Evolutionary conservation across 192 early-diverging fungal species (phyloP), one percentile per base, ranked within the genome.

Genomic region (Lobosporangium transversale): DNA sequence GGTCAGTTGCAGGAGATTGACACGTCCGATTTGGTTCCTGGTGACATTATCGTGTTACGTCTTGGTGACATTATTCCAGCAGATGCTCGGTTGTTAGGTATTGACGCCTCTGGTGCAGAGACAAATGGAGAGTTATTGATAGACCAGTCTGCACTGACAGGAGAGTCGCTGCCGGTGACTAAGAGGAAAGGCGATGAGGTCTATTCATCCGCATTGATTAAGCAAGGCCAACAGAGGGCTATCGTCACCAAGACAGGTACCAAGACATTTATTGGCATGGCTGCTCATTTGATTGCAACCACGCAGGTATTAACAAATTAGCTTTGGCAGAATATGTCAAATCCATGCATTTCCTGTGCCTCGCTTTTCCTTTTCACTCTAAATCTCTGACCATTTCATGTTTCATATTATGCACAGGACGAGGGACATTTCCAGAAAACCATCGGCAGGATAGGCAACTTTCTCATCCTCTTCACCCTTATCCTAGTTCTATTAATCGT

Each of bases 21-120:
- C 33, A 81, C 84, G 2, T 60, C 63, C 7, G 71, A 74, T 21
- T 62, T 93, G 29, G 90, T 92, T 3, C 87, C 91, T 51, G 91
- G 91, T n/a, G 91, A 93, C 55, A 63, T 93, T 29, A 86, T 93
- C 60, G 84, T 87, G 14, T 57, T 93, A 20, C 85, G 90, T 49
- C 66, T 92, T 29, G 91, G 91, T 31, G 91, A 93, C 81, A 92
- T 93, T 75, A 79, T 93, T 30, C 91, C 91, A 40, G 91, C 91
- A 12, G 91, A 93, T 63, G 84, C 73, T 31, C 80, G 84, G 2
- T 49, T 90, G 27, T 67, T 89, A 47, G 86, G 85, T 0, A 76
- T 88, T 45, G 76, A 70, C 23, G 70, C 81, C 6, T 80, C 80
- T 10, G 84, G 84, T 29, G 90, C 88, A 58, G 59, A 70, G 1